These are phyloP conservation scores for Populus trichocarpa DNA, from an alignment of 441 rosid genomes.

Conservation along the genomic window DNA sequence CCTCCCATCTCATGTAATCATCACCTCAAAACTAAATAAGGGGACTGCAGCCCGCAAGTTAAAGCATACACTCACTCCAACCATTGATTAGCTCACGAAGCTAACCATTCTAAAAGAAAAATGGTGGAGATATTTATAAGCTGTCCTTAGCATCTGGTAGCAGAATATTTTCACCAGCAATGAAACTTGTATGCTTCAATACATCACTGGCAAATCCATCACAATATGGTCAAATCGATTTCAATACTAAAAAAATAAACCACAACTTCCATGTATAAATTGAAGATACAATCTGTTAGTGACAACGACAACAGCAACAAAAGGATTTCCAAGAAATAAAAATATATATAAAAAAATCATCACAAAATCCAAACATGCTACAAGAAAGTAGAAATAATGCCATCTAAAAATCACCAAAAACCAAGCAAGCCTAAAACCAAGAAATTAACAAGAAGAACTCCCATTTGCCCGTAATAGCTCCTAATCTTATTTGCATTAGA, in stretches of 20 bases:
- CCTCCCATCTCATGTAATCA: too few relatives aligned
- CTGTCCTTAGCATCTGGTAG: too few relatives aligned
- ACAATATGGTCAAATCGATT: too few relatives aligned
- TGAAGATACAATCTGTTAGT: not conserved
- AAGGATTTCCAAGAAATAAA: not conserved
- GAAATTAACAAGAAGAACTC: conserved; percentile 25
- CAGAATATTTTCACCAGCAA: not conserved
- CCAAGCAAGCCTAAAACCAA: conserved; percentile 26
- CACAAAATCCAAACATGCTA: not conserved
- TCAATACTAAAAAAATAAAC: not conserved
- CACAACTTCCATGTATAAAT: not conserved
- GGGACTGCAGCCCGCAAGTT: too few relatives aligned
- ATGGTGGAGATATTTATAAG: too few relatives aligned
- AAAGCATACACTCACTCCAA: too few relatives aligned
- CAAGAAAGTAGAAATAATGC: not conserved
- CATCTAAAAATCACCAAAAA: conserved; percentile 10
- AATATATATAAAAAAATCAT: not conserved
- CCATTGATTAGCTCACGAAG: too few relatives aligned
- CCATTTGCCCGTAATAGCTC: conserved; percentile 16
- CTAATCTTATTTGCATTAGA: conserved; percentile 33
- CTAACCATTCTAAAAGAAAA: too few relatives aligned
- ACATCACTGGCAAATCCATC: not conserved
- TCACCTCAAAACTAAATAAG: too few relatives aligned
- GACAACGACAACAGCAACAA: not conserved
- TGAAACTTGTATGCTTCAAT: not conserved